Conservation (phyloP, 2,329 filamentous ascomycete species). For the Epichloe gansuensis region DNA sequence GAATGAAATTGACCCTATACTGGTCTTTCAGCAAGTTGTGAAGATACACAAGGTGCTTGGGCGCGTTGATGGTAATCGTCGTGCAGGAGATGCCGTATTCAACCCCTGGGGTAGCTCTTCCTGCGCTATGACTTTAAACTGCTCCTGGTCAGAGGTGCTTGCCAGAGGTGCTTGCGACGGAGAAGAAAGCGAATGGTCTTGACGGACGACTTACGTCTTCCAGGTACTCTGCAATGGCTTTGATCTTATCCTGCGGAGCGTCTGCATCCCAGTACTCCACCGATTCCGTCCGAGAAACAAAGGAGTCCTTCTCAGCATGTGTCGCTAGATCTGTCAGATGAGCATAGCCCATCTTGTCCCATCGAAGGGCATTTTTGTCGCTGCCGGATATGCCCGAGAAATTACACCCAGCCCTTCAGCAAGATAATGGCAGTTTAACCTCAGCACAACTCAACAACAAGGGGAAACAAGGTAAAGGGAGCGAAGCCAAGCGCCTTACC, state of each 20-base stretch:
- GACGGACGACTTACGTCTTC: slow-evolving; percentile 20
- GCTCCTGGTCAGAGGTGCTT: no score
- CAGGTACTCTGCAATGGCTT: slow-evolving; percentile 27
- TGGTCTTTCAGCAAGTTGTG: slow-evolving; percentile 13
- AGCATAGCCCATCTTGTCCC: slow-evolving; percentile 28
- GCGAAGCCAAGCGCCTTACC: background rate
- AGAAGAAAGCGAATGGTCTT: background rate
- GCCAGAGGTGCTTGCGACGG: no score
- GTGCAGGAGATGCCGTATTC: slow-evolving; percentile 24
- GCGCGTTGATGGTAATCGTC: slow-evolving; percentile 25
- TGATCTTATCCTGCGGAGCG: slow-evolving; percentile 27
- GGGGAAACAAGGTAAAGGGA: no score
- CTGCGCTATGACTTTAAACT: slow-evolving; percentile 20
- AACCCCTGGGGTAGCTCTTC: slow-evolving; percentile 17
- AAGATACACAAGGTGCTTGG: slow-evolving; percentile 24
- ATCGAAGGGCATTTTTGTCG: slow-evolving; percentile 28
- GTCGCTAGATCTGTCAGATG: slow-evolving; percentile 24
- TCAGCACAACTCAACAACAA: no score
- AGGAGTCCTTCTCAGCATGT: slow-evolving; percentile 18
- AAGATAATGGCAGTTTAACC: no score
- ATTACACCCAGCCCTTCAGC: slow-evolving; percentile 28
- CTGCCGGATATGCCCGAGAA: slow-evolving; percentile 31
- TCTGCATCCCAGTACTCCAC: slow-evolving; percentile 29
- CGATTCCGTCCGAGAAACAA: slow-evolving; percentile 24
- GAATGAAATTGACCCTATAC: slow-evolving; percentile 21